Base-by-base conservation (phyloP, 2,329 filamentous ascomycete species). In the Thelonectria olida region DNA sequence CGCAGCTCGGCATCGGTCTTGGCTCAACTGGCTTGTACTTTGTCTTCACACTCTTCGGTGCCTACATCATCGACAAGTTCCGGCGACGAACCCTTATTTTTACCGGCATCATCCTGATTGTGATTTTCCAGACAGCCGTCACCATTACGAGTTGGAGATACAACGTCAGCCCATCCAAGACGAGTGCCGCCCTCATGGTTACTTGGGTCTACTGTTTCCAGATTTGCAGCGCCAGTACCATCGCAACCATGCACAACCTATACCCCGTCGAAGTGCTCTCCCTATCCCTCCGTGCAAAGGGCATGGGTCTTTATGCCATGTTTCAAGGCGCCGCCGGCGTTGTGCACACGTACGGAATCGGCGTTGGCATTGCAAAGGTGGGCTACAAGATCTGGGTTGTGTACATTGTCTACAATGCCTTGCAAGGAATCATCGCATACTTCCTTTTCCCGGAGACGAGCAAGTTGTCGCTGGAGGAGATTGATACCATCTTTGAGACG, bases 211-310 rank as follows among this genome's bases (percentile, higher is more conserved):
- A 65, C 20, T 57, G 53, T 23, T 70, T 66, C 36, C 67, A 70
- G 27, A 66, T 70, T 2, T 69, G 67, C 44, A 70, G 67, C 22
- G 67, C 67, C n/a, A 61, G 58, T 13, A 65, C 63, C 15, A 69
- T 70, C n/a, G 67, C 67, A 1, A 70, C 67, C 2, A 69, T 69
- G 67, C 67, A 70, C 25, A 69, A 69, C 22, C 9, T 69, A 7
- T 69, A 69, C 6, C 67, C 67, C 2, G 67, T 70, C 3, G 67
- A 70, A n/a, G 6, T 70, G 0, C 52, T 70, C 5, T 69, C 67
- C 1, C 60, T 70, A 0, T 51, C 67, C 2, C n/a, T 69, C 5
- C 55, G 67, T 31, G 67, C 67, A 6, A 70, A 70, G 48, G 65
- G 67, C 3, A 69, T 70, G 67, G 67, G 65, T 2, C 31, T 70